Conservation (phyloP, 192 early-diverging fungal genomes). For the Backusella westeae region DNA sequence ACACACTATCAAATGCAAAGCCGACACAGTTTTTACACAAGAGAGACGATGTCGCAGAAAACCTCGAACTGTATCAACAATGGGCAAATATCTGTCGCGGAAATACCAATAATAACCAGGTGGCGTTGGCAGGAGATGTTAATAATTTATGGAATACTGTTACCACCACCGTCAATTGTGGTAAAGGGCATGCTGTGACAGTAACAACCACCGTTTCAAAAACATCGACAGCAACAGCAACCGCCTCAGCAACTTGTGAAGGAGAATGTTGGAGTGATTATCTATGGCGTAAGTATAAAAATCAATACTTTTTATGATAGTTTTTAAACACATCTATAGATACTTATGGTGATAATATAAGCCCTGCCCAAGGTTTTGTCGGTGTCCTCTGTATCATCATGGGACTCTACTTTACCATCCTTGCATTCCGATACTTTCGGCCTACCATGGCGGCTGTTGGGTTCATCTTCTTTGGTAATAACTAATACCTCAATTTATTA, state of each 20-base stretch:
- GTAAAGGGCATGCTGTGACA: slow-evolving; percentile 27
- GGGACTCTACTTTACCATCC: slow-evolving; percentile 47
- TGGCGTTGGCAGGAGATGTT: not conserved
- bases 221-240: slow-evolving; percentile 1
- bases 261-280: slow-evolving; percentile 31
- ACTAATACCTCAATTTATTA: too few relatives aligned
- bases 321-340: not conserved
- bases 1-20: not conserved
- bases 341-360: slow-evolving; percentile 37
- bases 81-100: slow-evolving; percentile 15
- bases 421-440: slow-evolving; percentile 50
- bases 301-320: not conserved
- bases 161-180: slow-evolving; percentile 21
- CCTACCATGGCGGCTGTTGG: slow-evolving; percentile 44
- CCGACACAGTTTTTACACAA: slow-evolving; percentile 1
- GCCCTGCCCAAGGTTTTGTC: slow-evolving; percentile 35
- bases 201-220: slow-evolving; percentile 22
- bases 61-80: slow-evolving; percentile 15
- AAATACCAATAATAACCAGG: not conserved
- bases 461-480: slow-evolving; percentile 49
- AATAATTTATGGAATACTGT: slow-evolving; percentile 20
- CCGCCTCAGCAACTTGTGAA: slow-evolving; percentile 8
- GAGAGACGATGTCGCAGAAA: not conserved
- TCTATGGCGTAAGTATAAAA: slow-evolving; percentile 22
- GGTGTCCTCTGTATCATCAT: slow-evolving; percentile 43